Evolutionary conservation across 2,329 filamentous ascomycete genomes (phyloP).

Genomic region (Lecanosticta acicola): DNA sequence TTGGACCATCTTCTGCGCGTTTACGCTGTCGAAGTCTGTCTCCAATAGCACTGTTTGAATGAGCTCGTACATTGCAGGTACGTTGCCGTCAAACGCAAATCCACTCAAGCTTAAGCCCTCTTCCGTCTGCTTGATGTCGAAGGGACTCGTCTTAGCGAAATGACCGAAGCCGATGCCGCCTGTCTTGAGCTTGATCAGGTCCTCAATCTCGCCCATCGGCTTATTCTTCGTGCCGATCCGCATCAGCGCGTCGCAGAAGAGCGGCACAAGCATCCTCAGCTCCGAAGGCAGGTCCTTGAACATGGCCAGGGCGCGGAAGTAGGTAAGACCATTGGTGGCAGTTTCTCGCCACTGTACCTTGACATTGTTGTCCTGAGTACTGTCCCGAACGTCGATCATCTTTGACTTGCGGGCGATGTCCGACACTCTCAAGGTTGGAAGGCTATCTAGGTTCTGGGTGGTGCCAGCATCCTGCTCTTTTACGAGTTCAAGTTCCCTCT

Average conservation of each 20-base stretch:
- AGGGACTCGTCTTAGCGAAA: conserved; percentile 72
- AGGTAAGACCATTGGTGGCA: conserved; percentile 90
- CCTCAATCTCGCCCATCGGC: conserved; percentile 91
- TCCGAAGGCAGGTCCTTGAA: conserved; percentile 77
- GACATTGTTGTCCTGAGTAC: conserved; percentile 54
- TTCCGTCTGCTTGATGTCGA: conserved; percentile 61
- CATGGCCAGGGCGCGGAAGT: conserved; percentile 83
- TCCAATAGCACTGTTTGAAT: conserved; percentile 74
- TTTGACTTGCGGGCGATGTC: conserved; percentile 82
- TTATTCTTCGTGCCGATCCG: conserved; percentile 81
- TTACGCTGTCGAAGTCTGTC: conserved; percentile 80
- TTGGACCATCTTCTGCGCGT: conserved; percentile 74
- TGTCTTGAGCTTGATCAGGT: conserved; percentile 92
- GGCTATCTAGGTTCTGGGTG: conserved; percentile 75
- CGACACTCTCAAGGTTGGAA: conserved; percentile 80
- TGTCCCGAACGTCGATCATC: conserved; percentile 59
- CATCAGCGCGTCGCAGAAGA: conserved; percentile 91
- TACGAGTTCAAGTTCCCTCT: conserved; percentile 73
- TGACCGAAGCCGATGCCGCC: conserved; percentile 83
- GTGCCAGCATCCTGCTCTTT: conserved; percentile 61
- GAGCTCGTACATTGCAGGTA: conserved; percentile 85
- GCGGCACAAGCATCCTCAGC: conserved; percentile 73
- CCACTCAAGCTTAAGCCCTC: conserved; percentile 83
- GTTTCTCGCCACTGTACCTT: conserved; percentile 86
- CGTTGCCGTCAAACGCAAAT: conserved; percentile 82